Conservation (phyloP, 331 rosid species). For the Erythrophleum ivorense region DNA sequence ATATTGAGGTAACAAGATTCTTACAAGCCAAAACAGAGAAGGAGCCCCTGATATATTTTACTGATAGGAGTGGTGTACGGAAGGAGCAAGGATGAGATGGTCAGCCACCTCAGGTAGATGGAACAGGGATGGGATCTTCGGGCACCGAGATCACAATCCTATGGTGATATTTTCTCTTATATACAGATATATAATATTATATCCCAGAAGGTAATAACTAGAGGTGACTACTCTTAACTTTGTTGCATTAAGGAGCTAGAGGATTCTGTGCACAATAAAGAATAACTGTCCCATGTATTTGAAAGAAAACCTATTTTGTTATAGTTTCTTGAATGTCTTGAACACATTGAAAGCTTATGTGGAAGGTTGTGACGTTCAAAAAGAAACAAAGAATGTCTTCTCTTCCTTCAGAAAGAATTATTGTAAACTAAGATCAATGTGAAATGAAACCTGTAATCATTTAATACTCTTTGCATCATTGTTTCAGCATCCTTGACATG, state of each 20-base stretch:
- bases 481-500: conserved; percentile 83
- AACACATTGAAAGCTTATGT: background rate
- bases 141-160: background rate
- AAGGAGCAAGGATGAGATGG: background rate
- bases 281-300: conserved; percentile 4
- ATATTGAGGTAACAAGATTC: conserved; percentile 4
- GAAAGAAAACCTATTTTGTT: conserved; percentile 23
- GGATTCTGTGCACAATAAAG: conserved; percentile 2
- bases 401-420: conserved; percentile 19
- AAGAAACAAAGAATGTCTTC: background rate
- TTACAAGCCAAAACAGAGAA: conserved; percentile 1
- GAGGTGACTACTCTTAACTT: conserved; percentile 18
- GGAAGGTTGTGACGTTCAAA: conserved; percentile 3
- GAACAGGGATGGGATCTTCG: conserved; percentile 1
- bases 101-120: background rate
- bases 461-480: conserved; percentile 70
- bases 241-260: conserved; percentile 31
- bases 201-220: background rate
- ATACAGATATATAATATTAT: conserved; percentile 17
- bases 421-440: conserved; percentile 23
- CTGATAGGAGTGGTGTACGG: background rate
- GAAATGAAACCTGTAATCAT: conserved; percentile 71
- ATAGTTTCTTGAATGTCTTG: conserved; percentile 35
- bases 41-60: background rate
- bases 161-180: conserved; percentile 13